Conservation (phyloP, 345 rosid genomes). For the Pistacia integerrima region DNA sequence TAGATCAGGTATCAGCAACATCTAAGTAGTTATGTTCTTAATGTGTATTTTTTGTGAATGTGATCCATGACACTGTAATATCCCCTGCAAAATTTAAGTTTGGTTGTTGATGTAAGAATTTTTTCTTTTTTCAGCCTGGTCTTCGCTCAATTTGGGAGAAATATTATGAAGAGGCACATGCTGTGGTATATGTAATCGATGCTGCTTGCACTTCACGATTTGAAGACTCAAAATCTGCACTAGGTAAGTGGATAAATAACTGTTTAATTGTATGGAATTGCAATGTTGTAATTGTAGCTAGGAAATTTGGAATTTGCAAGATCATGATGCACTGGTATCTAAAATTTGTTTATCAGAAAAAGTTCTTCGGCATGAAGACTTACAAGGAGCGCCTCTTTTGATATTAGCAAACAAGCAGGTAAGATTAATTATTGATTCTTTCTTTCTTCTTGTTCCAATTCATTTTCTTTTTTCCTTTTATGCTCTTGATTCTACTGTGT, state of each 20-base stretch:
- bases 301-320: constrained; percentile 5
- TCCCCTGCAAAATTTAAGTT: constrained; percentile 13
- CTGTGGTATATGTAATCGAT: constrained; percentile 85
- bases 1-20: not conserved
- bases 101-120: constrained; percentile 7
- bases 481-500: not conserved
- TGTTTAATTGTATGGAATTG: constrained; percentile 3
- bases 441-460: not conserved
- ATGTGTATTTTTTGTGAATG: not conserved
- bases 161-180: constrained; percentile 98
- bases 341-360: constrained; percentile 55
- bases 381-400: constrained; percentile 94
- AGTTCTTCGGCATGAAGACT: constrained; percentile 92
- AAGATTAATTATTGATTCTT: not conserved
- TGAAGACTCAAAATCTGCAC: constrained; percentile 93
- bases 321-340: constrained; percentile 6
- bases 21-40: not conserved
- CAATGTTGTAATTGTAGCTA: not conserved
- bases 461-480: not conserved
- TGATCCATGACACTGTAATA: not conserved
- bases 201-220: constrained; percentile 92
- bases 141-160: constrained; percentile 99
- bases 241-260: constrained; percentile 46
- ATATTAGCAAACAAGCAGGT: constrained; percentile 98
- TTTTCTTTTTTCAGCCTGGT: constrained; percentile 64